Percentiles rank a stretch among this genome's conserved stretches.
Evolutionary conservation across 768 basidiomycete species (phyloP).

Genomic region (Pleurotus citrinopileatus): DNA sequence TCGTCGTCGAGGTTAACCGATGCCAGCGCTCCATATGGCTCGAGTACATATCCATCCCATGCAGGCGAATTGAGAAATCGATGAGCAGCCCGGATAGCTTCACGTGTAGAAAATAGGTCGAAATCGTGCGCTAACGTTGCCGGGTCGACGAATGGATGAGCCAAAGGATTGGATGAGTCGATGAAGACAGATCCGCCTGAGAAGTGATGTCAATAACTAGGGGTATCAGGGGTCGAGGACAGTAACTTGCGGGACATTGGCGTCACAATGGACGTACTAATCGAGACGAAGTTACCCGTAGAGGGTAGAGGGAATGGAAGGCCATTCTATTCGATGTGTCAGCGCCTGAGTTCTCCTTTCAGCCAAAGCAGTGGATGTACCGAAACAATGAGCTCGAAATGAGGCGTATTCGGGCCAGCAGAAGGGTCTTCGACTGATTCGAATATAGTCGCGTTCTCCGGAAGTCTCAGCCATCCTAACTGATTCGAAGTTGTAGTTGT

Average conservation of each 20-base stretch:
- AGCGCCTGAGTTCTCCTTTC: background rate
- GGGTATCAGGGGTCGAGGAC: background rate
- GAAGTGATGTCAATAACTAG: background rate
- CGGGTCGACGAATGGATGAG: constrained; percentile 25
- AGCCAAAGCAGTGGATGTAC: constrained; percentile 16
- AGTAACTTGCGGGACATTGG: constrained; percentile 21
- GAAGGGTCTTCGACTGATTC: constrained; percentile 29
- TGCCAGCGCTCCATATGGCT: constrained; percentile 16
- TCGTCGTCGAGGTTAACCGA: constrained; percentile 22
- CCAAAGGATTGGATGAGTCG: constrained; percentile 24
- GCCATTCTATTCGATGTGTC: constrained; percentile 12
- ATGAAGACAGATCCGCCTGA: constrained; percentile 24
- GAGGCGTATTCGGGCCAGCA: constrained; percentile 30
- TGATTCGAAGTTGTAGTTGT: constrained; percentile 11
- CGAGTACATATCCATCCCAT: constrained; percentile 26
- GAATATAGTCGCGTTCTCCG: constrained; percentile 25
- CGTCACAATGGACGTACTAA: constrained; percentile 18
- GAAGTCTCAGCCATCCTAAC: constrained; percentile 21
- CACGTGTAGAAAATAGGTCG: constrained; percentile 23
- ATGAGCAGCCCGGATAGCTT: constrained; percentile 21
- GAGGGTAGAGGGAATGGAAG: constrained; percentile 5
- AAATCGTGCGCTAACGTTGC: constrained; percentile 16
- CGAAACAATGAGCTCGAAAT: constrained; percentile 30
- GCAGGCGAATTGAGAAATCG: constrained; percentile 23
- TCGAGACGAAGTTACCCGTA: constrained; percentile 16